Percentiles rank a stretch among this genome's conserved stretches.
phyloP scores from a whole-genome alignment of 495 filamentous ascomycete genomes.

The Lasiosphaeria hispida region DNA sequence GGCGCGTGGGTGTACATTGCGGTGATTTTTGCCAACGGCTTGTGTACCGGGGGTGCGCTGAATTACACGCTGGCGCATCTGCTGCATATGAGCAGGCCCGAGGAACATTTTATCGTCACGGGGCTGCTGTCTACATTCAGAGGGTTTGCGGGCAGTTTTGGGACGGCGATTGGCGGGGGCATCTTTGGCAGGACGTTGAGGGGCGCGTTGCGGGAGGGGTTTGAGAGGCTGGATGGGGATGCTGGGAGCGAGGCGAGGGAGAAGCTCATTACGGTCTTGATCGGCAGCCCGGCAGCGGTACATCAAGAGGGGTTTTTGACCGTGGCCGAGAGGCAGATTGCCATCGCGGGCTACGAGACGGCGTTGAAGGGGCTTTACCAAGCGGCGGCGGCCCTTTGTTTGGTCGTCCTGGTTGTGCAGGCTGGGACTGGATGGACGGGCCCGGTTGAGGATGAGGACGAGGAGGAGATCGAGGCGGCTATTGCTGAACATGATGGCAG shows the following conservation, averaged over 20 bases:
- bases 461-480: slow-evolving; percentile 29
- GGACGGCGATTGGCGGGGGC: slow-evolving; percentile 72
- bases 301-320: slow-evolving; percentile 40
- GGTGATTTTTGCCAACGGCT: slow-evolving; percentile 61
- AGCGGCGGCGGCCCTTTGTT: slow-evolving; percentile 52
- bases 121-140: slow-evolving; percentile 69
- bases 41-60: slow-evolving; percentile 65
- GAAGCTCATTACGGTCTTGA: slow-evolving; percentile 58
- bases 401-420: slow-evolving; percentile 57
- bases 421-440: slow-evolving; percentile 66
- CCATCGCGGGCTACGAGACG: slow-evolving; percentile 59
- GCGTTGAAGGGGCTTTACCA: slow-evolving; percentile 59
- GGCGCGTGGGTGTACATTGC: slow-evolving; percentile 48
- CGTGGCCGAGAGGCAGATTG: slow-evolving; percentile 56
- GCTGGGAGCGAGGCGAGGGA: slow-evolving; percentile 40
- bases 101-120: slow-evolving; percentile 67
- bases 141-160: slow-evolving; percentile 73
- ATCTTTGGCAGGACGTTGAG: slow-evolving; percentile 64
- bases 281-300: slow-evolving; percentile 68
- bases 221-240: slow-evolving; percentile 41
- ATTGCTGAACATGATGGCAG: slow-evolving; percentile 24
- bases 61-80: slow-evolving; percentile 79
- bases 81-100: slow-evolving; percentile 60
- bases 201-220: slow-evolving; percentile 54
- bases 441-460: slow-evolving; percentile 25